These are phyloP conservation scores for Boletus sp. DNA, from an alignment of 768 basidiomycete genomes.

Conservation along the genomic window DNA sequence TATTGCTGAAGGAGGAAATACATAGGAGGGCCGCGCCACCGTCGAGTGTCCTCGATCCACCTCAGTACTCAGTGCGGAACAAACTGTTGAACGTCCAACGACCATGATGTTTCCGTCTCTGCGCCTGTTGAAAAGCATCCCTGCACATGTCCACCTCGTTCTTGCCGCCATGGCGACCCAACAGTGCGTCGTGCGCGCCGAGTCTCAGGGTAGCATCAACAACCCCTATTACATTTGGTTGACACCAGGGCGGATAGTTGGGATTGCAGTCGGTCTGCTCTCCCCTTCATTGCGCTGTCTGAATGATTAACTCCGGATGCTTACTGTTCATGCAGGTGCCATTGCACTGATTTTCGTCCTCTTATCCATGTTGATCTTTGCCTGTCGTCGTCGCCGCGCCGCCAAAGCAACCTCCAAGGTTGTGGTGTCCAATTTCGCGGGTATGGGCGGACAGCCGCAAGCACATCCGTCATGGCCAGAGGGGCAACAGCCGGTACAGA, in stretches of 20 bases:
- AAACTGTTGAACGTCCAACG: not conserved
- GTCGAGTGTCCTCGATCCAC: not conserved
- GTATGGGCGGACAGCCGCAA: not conserved
- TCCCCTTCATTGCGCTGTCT: not conserved
- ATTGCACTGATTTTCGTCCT: constrained; percentile 10
- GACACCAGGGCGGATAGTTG: constrained; percentile 27
- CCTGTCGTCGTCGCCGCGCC: constrained; percentile 9
- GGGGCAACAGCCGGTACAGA: not conserved
- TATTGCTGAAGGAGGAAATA: not conserved
- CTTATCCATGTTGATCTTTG: not conserved
- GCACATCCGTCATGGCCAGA: constrained; percentile 11
- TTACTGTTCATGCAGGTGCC: constrained; percentile 10
- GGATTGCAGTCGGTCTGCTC: constrained; percentile 25
- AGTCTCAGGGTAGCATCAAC: not conserved
- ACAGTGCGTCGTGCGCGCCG: constrained; percentile 11
- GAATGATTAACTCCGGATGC: not conserved
- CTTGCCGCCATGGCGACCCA: constrained; percentile 6
- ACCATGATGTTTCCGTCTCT: not conserved
- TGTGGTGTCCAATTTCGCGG: not conserved
- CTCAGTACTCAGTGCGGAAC: too few relatives aligned
- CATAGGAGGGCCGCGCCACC: not conserved
- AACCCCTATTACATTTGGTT: constrained; percentile 19
- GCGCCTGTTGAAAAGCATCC: not conserved
- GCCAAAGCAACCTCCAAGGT: not conserved
- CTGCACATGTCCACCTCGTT: not conserved